phyloP scores from a whole-genome alignment of 2,329 filamentous ascomycete genomes.

The Microcyclospora pomicola region DNA sequence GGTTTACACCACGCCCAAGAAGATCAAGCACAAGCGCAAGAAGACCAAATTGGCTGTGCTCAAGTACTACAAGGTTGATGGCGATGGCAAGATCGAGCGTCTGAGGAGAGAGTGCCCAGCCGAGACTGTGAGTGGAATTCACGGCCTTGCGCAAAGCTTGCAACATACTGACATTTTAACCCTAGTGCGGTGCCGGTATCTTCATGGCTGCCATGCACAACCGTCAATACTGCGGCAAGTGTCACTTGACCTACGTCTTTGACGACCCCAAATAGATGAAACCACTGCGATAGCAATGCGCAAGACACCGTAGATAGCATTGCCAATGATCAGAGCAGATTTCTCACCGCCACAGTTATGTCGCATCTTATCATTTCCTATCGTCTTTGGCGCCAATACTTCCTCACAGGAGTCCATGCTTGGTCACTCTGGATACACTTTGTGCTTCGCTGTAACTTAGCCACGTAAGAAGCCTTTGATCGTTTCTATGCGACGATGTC shows the following conservation, averaged over 20 bases:
- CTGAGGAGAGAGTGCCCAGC: slow-evolving; percentile 93
- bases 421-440: too few species aligned
- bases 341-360: too few species aligned
- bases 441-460: too few species aligned
- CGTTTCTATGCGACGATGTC: too few species aligned
- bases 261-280: slow-evolving; percentile 36
- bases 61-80: slow-evolving; percentile 99
- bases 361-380: too few species aligned
- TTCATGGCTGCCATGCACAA: slow-evolving; percentile 99
- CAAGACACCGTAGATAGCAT: not conserved
- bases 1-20: slow-evolving; percentile 99
- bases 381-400: too few species aligned
- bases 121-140: too few species aligned
- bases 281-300: not conserved
- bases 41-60: slow-evolving; percentile 99
- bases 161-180: too few species aligned
- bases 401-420: too few species aligned
- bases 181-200: slow-evolving; percentile 98
- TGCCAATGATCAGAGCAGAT: too few species aligned
- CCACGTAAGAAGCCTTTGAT: too few species aligned
- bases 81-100: slow-evolving; percentile 99
- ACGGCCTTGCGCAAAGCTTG: slow-evolving; percentile 22
- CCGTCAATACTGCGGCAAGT: slow-evolving; percentile 84
- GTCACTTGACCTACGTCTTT: slow-evolving; percentile 59
- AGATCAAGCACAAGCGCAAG: slow-evolving; percentile 99